These are phyloP conservation scores for Effrenium voratum DNA, from an alignment of 73 alveolate species.

Conservation along the genomic window DNA sequence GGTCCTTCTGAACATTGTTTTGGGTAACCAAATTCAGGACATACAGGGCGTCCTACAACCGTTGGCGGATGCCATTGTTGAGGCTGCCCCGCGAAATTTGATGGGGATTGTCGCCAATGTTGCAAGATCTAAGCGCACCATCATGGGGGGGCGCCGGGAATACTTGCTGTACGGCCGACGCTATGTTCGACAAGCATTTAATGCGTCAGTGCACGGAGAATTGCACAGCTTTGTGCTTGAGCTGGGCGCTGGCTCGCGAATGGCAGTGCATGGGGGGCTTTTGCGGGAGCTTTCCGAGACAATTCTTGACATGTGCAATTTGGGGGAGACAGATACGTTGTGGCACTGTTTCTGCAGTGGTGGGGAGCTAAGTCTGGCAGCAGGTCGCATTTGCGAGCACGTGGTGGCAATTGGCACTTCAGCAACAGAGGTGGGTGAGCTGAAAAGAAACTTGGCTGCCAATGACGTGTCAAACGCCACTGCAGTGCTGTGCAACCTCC, in stretches of 20 bases:
- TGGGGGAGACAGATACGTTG: slow-evolving; percentile 38
- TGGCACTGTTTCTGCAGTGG: slow-evolving; percentile 93
- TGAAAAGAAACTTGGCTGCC: slow-evolving; percentile 81
- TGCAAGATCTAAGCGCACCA: slow-evolving; percentile 66
- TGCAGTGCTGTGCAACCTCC: slow-evolving; percentile 64
- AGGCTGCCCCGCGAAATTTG: slow-evolving; percentile 68
- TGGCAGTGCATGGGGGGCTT: slow-evolving; percentile 65
- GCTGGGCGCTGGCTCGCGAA: slow-evolving; percentile 76
- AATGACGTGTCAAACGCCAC: slow-evolving; percentile 84
- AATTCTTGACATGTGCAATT: slow-evolving; percentile 47
- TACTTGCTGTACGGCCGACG: slow-evolving; percentile 64
- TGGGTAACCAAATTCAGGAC: slow-evolving; percentile 41
- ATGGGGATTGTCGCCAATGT: slow-evolving; percentile 88
- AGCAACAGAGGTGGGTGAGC: slow-evolving; percentile 73
- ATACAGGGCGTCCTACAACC: slow-evolving; percentile 38
- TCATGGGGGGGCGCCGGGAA: slow-evolving; percentile 84
- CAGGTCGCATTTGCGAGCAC: slow-evolving; percentile 56
- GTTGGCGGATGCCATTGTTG: slow-evolving; percentile 78
- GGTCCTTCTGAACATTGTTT: slow-evolving; percentile 46
- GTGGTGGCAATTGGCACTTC: slow-evolving; percentile 88
- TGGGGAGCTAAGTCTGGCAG: slow-evolving; percentile 88
- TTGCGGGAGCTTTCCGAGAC: slow-evolving; percentile 38
- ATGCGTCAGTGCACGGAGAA: slow-evolving; percentile 10
- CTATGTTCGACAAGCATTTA: slow-evolving; percentile 68
- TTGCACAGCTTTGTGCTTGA: slow-evolving; percentile 51